These are phyloP conservation scores for Aspergillus ustus DNA, from an alignment of 2,329 filamentous ascomycete species.

Conservation along the genomic window DNA sequence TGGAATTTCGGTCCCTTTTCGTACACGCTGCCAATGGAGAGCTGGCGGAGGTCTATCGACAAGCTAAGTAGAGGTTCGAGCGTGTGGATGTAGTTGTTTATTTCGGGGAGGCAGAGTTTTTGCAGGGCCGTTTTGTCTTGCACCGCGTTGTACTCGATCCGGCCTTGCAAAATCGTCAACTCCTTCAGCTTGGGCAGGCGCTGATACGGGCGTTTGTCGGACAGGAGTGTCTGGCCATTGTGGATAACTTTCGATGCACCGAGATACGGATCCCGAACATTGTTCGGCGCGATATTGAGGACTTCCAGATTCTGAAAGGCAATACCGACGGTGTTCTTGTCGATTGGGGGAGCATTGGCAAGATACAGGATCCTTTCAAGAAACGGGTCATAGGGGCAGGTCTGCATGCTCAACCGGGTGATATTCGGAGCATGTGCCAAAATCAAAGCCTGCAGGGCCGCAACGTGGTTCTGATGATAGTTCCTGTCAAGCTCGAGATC, in stretches of 20 bases:
- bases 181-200: neutral
- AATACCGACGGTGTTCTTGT: neutral
- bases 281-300: neutral
- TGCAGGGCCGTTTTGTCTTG: neutral
- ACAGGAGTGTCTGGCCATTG: neutral
- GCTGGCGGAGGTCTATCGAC: neutral
- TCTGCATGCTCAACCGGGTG: neutral
- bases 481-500: neutral
- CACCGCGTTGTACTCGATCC: neutral
- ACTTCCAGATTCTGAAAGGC: conserved; percentile 3
- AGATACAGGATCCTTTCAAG: neutral
- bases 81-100: neutral
- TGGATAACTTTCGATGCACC: neutral
- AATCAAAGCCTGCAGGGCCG: neutral
- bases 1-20: neutral
- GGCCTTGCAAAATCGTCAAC: neutral
- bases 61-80: neutral
- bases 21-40: neutral
- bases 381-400: neutral
- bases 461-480: neutral
- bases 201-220: neutral
- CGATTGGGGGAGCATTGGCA: neutral
- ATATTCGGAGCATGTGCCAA: neutral
- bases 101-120: neutral
- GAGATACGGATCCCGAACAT: neutral